Percentiles rank a stretch among this genome's conserved stretches.
phyloP scores from a whole-genome alignment of 2,329 filamentous ascomycete genomes.

The Coniochaeta pulveracea region DNA sequence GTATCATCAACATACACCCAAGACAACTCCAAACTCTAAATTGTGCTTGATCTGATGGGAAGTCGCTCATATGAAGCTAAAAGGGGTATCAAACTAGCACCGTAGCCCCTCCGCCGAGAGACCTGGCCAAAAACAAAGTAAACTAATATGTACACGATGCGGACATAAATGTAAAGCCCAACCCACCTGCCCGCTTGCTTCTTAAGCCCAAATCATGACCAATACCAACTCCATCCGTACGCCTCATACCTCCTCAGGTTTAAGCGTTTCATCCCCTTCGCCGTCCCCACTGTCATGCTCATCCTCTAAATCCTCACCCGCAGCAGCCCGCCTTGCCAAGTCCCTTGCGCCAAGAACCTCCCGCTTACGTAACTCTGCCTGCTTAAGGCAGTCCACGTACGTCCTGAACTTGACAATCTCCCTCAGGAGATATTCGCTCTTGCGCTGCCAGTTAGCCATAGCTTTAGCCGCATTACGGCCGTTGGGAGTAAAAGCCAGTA shows the following conservation, averaged over 20 bases:
- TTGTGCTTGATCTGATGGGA: too few species aligned
- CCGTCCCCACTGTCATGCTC: constrained; percentile 2
- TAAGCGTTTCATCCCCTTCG: constrained; percentile 3
- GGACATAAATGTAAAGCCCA: too few species aligned
- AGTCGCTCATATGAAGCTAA: too few species aligned
- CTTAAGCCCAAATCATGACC: too few species aligned
- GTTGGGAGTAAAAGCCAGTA: constrained; percentile 77
- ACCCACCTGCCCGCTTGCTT: too few species aligned
- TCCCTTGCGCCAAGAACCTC: constrained; percentile 58
- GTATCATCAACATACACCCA: too few species aligned
- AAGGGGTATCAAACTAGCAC: too few species aligned
- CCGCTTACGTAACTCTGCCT: constrained; percentile 57
- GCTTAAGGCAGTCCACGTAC: constrained; percentile 76
- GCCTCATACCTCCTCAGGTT: background rate
- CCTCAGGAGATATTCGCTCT: constrained; percentile 78
- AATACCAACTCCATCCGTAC: too few species aligned
- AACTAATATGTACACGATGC: too few species aligned
- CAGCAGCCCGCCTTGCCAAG: constrained; percentile 34
- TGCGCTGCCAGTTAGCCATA: constrained; percentile 95
- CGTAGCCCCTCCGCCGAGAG: too few species aligned
- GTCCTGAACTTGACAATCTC: constrained; percentile 97
- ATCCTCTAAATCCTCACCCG: constrained; percentile 19
- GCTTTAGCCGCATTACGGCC: constrained; percentile 72
- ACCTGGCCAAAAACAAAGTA: too few species aligned
- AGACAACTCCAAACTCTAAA: too few species aligned